Conservation (phyloP, 495 filamentous ascomycete species). For the Penicillium odoratum region DNA sequence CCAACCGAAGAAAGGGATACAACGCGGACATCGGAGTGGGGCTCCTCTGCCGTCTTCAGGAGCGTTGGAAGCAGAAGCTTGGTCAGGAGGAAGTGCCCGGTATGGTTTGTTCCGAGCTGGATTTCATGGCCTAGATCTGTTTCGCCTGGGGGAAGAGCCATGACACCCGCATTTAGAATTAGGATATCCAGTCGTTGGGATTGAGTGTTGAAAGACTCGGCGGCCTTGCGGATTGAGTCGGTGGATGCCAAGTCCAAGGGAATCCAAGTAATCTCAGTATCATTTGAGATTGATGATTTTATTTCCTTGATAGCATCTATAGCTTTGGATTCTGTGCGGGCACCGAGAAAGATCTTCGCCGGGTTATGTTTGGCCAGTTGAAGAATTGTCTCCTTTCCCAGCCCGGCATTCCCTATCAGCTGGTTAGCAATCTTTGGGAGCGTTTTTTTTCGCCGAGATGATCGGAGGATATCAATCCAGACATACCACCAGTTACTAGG, state of each 20-base stretch:
- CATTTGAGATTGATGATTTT: slow-evolving; percentile 18
- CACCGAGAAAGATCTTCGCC: slow-evolving; percentile 53
- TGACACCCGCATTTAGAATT: slow-evolving; percentile 64
- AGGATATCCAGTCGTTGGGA: slow-evolving; percentile 61
- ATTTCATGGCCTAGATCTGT: slow-evolving; percentile 51
- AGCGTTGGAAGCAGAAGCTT: slow-evolving; percentile 42
- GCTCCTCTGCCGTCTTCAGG: slow-evolving; percentile 31
- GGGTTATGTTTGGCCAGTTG: slow-evolving; percentile 57
- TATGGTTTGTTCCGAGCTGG: slow-evolving; percentile 59
- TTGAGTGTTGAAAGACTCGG: slow-evolving; percentile 42
- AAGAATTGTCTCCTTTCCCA: slow-evolving; percentile 56
- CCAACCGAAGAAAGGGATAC: slow-evolving; percentile 44
- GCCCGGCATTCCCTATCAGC: slow-evolving; percentile 52
- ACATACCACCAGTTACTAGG: slow-evolving; percentile 58
- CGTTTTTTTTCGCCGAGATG: not conserved
- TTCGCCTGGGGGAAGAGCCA: slow-evolving; percentile 47
- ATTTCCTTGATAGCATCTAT: slow-evolving; percentile 25
- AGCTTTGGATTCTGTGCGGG: slow-evolving; percentile 36
- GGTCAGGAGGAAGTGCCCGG: slow-evolving; percentile 60
- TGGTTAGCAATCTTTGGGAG: not conserved
- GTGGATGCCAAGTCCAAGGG: slow-evolving; percentile 47
- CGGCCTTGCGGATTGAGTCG: slow-evolving; percentile 51
- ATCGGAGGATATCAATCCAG: not conserved
- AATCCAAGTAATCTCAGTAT: slow-evolving; percentile 40
- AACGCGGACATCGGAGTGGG: slow-evolving; percentile 44